Evolutionary conservation across 2,329 filamentous ascomycete genomes (phyloP), one percentile per base, ranked within the genome.

Genomic region (Neofusicoccum sp.): DNA sequence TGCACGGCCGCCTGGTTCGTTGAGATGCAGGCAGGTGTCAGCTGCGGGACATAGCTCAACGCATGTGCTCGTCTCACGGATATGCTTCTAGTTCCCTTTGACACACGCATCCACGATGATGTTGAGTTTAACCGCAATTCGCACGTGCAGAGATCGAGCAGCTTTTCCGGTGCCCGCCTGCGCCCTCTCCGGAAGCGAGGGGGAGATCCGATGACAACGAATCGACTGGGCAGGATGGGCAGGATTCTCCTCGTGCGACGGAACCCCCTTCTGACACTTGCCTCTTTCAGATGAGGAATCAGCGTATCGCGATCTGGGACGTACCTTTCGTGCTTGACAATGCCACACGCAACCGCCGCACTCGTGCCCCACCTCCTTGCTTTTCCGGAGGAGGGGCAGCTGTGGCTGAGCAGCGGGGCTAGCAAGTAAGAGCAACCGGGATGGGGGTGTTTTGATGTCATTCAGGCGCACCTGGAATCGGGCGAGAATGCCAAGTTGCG

Each of bases 381-480:
- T 20, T 33, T 56, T 38, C 33, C n/a, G 24, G 38, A 43, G 38
- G 51, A n/a, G 51, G 51, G 51, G 51, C 36, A 43, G 16, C 31
- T 51, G 47, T 33, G 47, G 47, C 47, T 56, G 36, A 43, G 51
- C 31, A 57, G 6, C 28, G 41, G 8, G 43, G 41, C 54, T 58
- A 34, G 16, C n/a, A 40, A n/a, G 36, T 40, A n/a, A 40, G 36
- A 47, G 30, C 11, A 44, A 9, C 40, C 16, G 6, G 31, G 40
- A 12, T 4, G 30, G 31, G 38, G 31, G 33, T 38, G 16, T 30
- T 8, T 34, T 44, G 30, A 45, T 58, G 54, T 58, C 54, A 58
- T 58, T 58, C 20, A 1, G 54, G 38, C 30, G 51, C 51, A 56
- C 43, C 51, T 58, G 54, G 54, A 58, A 43, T 31, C 28, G 36